Conservation (phyloP, 371 early-diverging fungal species). For the Zopfochytrium polystomum region DNA sequence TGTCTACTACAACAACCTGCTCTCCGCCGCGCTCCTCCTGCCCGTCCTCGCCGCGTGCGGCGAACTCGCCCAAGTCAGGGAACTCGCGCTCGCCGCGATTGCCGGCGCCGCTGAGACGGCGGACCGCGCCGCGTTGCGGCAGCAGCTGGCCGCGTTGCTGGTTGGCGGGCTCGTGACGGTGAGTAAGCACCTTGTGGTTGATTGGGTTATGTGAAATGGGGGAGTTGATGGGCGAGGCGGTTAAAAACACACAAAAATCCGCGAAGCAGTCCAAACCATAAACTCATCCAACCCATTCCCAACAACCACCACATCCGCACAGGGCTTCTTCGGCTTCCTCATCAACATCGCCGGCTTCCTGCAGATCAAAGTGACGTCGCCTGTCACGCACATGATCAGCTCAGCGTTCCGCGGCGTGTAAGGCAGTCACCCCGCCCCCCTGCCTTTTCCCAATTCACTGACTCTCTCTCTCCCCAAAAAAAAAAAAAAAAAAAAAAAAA, state of each 20-base stretch:
- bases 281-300: too few species aligned
- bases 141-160: slow-evolving; percentile 7
- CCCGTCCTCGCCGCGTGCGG: slow-evolving; percentile 49
- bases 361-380: slow-evolving; percentile 59
- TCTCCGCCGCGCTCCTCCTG: slow-evolving; percentile 38
- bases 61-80: slow-evolving; percentile 23
- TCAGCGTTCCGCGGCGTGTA: slow-evolving; percentile 41
- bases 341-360: slow-evolving; percentile 60
- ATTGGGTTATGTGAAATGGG: background rate
- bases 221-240: too few species aligned
- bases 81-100: background rate
- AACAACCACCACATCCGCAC: background rate
- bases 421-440: background rate
- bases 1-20: slow-evolving; percentile 59
- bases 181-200: background rate
- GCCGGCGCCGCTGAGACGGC: background rate
- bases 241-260: too few species aligned
- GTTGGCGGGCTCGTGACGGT: slow-evolving; percentile 25
- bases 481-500: too few species aligned
- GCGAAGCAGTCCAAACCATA: too few species aligned
- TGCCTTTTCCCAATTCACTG: background rate
- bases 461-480: too few species aligned
- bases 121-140: background rate
- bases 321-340: slow-evolving; percentile 56
- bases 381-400: slow-evolving; percentile 56